Evolutionary conservation across 805 yeast genomes (phyloP).

Genomic region (Lipomyces anomalus): DNA sequence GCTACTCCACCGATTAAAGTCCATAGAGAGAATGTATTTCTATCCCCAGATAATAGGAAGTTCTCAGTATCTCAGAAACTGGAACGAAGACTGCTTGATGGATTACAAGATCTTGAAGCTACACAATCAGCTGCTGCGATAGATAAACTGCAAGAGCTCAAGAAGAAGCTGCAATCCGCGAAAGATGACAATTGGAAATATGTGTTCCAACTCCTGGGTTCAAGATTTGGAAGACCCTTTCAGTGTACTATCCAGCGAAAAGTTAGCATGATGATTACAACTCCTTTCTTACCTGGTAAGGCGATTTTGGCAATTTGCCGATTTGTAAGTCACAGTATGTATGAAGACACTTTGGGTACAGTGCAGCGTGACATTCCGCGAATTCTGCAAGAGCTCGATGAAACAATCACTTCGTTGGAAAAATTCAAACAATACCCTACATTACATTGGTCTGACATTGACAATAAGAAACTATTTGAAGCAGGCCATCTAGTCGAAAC

Average conservation of each 20-base stretch:
- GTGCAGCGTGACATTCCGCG: conserved; percentile 39
- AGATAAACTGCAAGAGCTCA: conserved; percentile 11
- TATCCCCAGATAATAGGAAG: conserved; percentile 1
- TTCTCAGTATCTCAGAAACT: conserved; percentile 5
- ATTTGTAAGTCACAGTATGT: conserved; percentile 31
- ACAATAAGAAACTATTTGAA: conserved; percentile 4
- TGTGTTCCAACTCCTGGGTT: conserved; percentile 19
- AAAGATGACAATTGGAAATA: background rate
- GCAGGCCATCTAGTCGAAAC: conserved; percentile 17
- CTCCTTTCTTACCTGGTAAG: conserved; percentile 25
- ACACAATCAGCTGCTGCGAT: conserved; percentile 23
- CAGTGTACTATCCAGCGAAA: conserved; percentile 32
- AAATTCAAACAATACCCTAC: conserved; percentile 29
- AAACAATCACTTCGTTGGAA: conserved; percentile 27
- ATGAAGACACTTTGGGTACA: conserved; percentile 37
- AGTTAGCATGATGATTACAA: conserved; percentile 27
- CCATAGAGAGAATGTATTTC: conserved; percentile 16
- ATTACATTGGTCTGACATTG: conserved; percentile 32
- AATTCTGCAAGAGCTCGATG: conserved; percentile 28
- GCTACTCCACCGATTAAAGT: conserved; percentile 13
- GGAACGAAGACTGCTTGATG: conserved; percentile 20
- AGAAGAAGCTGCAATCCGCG: background rate
- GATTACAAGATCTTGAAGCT: conserved; percentile 27
- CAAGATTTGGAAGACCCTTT: conserved; percentile 32
- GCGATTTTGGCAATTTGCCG: conserved; percentile 33